A percentile compares a stretch with the other conserved stretches of the same genome.
Evolutionary conservation across 1,284 basidiomycete species (phyloP).

Genomic region (Dichomitus squalens): DNA sequence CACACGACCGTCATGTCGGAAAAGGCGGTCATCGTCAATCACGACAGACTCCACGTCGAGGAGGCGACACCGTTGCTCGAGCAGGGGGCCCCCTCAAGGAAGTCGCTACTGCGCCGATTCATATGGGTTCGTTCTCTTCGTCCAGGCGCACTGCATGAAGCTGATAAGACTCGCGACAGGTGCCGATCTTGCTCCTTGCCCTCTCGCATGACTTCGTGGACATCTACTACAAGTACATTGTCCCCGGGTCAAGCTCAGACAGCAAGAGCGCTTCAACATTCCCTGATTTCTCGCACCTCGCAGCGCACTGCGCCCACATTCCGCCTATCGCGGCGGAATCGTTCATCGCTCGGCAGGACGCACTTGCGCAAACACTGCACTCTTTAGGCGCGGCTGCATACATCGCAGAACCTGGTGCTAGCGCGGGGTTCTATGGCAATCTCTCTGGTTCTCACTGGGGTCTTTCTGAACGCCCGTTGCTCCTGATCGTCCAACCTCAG

Average conservation of each 20-base stretch:
- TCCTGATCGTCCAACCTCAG: constrained; percentile 63
- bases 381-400: constrained; percentile 59
- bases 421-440: constrained; percentile 72
- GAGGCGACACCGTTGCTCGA: not conserved
- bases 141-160: not conserved
- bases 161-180: constrained; percentile 5
- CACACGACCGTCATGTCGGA: constrained; percentile 11
- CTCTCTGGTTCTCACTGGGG: constrained; percentile 65
- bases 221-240: constrained; percentile 1
- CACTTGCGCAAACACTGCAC: constrained; percentile 53
- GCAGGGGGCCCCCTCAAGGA: not conserved
- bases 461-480: constrained; percentile 77
- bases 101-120: not conserved
- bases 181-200: not conserved
- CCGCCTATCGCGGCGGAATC: constrained; percentile 51
- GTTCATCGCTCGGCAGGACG: constrained; percentile 53
- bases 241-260: not conserved
- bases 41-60: not conserved
- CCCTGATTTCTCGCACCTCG: constrained; percentile 42
- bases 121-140: constrained; percentile 1
- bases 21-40: not conserved
- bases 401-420: constrained; percentile 77
- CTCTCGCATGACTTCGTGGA: not conserved
- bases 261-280: not conserved
- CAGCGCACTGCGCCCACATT: constrained; percentile 51